Conservation (phyloP, 2,329 filamentous ascomycete species). For the Ceratocystis smalleyi region DNA sequence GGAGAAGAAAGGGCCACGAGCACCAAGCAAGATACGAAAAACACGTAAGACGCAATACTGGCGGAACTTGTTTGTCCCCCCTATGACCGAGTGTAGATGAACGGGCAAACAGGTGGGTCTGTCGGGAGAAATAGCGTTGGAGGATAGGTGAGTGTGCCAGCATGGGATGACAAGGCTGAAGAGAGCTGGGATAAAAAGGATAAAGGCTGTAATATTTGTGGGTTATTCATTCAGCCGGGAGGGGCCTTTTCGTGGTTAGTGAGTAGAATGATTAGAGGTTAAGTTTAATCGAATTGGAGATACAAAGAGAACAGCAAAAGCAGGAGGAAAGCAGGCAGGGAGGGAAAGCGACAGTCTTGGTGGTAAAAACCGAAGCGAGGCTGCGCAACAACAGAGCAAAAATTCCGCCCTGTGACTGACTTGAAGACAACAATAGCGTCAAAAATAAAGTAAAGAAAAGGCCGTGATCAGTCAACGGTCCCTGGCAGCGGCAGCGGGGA, state of each 20-base stretch:
- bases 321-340: not conserved
- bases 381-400: not conserved
- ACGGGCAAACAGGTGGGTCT: not conserved
- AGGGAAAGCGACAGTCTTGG: not conserved
- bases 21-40: not conserved
- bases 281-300: not conserved
- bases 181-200: not conserved
- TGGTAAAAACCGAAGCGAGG: not conserved
- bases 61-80: no score
- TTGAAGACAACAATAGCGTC: not conserved
- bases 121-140: not conserved
- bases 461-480: constrained; percentile 11
- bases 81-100: not conserved
- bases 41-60: no score
- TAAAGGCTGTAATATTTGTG: not conserved
- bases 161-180: not conserved
- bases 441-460: not conserved
- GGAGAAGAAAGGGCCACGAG: not conserved
- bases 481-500: constrained; percentile 14
- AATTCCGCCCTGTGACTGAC: not conserved
- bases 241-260: not conserved
- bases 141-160: not conserved
- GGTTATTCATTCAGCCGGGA: not conserved
- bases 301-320: not conserved
- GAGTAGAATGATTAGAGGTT: not conserved